phyloP scores from a whole-genome alignment of 768 basidiomycete species.

The Agrocybe chaxingu region DNA sequence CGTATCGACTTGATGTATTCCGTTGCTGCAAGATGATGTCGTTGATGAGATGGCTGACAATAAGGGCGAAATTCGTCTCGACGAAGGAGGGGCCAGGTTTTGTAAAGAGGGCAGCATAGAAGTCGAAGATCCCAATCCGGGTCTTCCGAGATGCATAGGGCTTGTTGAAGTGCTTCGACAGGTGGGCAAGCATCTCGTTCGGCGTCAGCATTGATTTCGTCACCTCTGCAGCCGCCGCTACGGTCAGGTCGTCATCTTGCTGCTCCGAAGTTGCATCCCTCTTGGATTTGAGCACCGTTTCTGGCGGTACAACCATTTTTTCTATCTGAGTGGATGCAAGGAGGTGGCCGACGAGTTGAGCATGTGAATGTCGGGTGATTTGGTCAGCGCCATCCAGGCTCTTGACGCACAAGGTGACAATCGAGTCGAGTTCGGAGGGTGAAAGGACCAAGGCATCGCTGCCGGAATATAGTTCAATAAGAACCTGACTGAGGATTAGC shows the following conservation, averaged over 20 bases:
- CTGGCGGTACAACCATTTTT: slow-evolving; percentile 41
- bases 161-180: slow-evolving; percentile 83
- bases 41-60: slow-evolving; percentile 73
- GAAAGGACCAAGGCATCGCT: slow-evolving; percentile 51
- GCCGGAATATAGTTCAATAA: slow-evolving; percentile 54
- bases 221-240: slow-evolving; percentile 45
- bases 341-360: slow-evolving; percentile 79
- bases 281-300: slow-evolving; percentile 54
- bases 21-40: slow-evolving; percentile 70
- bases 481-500: slow-evolving; percentile 30
- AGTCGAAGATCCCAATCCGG: slow-evolving; percentile 84
- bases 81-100: slow-evolving; percentile 75
- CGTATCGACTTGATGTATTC: slow-evolving; percentile 60
- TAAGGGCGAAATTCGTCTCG: slow-evolving; percentile 77
- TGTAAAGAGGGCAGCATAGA: slow-evolving; percentile 76
- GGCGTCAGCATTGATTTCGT: slow-evolving; percentile 70
- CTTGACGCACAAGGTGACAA: slow-evolving; percentile 65
- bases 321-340: slow-evolving; percentile 82
- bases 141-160: slow-evolving; percentile 61
- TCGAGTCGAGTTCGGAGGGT: slow-evolving; percentile 70
- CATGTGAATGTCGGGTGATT: slow-evolving; percentile 73
- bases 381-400: slow-evolving; percentile 81
- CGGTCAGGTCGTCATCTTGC: slow-evolving; percentile 51
- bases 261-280: slow-evolving; percentile 59
- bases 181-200: slow-evolving; percentile 73